Conservation (phyloP, 495 filamentous ascomycete genomes). For the Penicillium angulare region DNA sequence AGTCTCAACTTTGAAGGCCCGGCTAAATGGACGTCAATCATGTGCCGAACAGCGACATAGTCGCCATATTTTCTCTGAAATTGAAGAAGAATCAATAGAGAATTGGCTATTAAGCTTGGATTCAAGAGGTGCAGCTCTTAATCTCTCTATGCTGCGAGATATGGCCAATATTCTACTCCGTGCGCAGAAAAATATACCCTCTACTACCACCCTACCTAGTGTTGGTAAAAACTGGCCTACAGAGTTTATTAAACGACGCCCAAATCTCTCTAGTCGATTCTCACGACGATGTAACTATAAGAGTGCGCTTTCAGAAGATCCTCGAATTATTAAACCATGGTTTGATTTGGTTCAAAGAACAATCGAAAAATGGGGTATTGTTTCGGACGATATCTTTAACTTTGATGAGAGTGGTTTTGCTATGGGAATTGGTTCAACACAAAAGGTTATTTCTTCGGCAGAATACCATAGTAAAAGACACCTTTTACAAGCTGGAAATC, state of each 20-base stretch:
- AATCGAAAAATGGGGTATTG: no score
- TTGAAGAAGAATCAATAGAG: neutral
- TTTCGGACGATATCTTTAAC: constrained; percentile 33
- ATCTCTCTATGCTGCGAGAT: neutral
- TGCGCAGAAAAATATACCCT: neutral
- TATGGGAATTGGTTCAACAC: constrained; percentile 31
- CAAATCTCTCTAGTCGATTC: neutral
- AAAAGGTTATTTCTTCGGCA: constrained; percentile 28
- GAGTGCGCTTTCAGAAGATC: constrained; percentile 11
- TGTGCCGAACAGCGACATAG: neutral
- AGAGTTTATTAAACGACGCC: neutral
- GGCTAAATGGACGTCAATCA: neutral
- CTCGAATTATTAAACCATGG: no score
- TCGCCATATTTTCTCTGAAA: neutral
- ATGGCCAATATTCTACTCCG: neutral
- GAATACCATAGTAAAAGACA: constrained; percentile 20
- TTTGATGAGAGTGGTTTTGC: constrained; percentile 23
- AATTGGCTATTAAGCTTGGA: neutral
- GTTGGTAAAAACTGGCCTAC: neutral
- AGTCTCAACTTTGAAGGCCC: no score
- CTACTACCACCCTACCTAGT: no score
- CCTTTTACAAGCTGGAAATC: constrained; percentile 33
- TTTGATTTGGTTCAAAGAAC: no score
- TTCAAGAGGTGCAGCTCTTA: neutral
- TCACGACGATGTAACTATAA: neutral